These are phyloP conservation scores for Novakomyces olei DNA, from an alignment of 805 yeast genomes.

Conservation along the genomic window DNA sequence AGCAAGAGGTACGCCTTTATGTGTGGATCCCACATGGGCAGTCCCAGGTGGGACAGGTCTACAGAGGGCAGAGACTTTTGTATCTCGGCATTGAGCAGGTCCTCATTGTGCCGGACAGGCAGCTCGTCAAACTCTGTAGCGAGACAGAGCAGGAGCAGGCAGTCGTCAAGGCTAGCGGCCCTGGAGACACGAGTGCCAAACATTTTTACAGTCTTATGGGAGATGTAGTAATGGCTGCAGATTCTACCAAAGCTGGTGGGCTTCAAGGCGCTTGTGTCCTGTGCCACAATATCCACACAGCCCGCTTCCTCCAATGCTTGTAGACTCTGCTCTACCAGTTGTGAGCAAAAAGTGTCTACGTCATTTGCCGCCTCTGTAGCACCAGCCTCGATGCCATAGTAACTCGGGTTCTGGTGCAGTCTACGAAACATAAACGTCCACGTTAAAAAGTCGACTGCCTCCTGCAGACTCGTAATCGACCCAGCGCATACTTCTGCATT, in stretches of 20 bases:
- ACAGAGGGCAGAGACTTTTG: slow-evolving; percentile 47
- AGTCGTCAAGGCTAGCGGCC: slow-evolving; percentile 31
- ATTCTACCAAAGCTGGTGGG: slow-evolving; percentile 71
- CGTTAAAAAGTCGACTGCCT: slow-evolving; percentile 51
- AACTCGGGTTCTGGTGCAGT: slow-evolving; percentile 57
- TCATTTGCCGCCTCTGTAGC: slow-evolving; percentile 19
- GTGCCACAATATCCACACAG: slow-evolving; percentile 36
- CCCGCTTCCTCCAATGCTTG: slow-evolving; percentile 45
- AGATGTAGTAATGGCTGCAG: slow-evolving; percentile 76
- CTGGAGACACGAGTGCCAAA: slow-evolving; percentile 32
- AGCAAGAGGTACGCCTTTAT: slow-evolving; percentile 51
- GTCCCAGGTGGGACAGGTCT: slow-evolving; percentile 13
- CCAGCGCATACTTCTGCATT: slow-evolving; percentile 66
- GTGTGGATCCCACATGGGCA: slow-evolving; percentile 67
- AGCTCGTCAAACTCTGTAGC: slow-evolving; percentile 70
- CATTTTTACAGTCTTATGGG: slow-evolving; percentile 67
- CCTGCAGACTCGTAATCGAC: slow-evolving; percentile 38
- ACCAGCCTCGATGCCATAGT: slow-evolving; percentile 50
- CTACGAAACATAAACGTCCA: slow-evolving; percentile 60
- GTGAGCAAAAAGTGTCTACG: slow-evolving; percentile 16
- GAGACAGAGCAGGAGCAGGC: slow-evolving; percentile 37
- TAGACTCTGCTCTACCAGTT: slow-evolving; percentile 45
- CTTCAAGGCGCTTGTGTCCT: slow-evolving; percentile 12
- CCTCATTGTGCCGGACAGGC: slow-evolving; percentile 84
- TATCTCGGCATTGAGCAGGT: slow-evolving; percentile 62